Percentiles rank a stretch among this genome's conserved stretches.
These are phyloP conservation scores for Yarrowia divulgata DNA, from an alignment of 805 yeast genomes.

Conservation along the genomic window DNA sequence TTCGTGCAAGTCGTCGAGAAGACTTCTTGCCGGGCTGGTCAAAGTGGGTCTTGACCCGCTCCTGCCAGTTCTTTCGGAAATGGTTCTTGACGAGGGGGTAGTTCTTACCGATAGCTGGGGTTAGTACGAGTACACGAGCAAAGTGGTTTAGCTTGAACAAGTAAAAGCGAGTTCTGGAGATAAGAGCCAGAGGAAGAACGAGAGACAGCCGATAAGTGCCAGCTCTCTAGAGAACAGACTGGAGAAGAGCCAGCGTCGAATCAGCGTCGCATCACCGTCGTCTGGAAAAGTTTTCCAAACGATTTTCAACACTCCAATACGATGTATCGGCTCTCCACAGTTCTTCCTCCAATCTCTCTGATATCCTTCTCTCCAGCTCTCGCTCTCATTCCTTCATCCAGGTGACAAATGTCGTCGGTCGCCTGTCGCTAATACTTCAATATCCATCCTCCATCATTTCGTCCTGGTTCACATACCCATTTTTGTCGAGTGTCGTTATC, in stretches of 20 bases:
- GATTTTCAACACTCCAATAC: no score
- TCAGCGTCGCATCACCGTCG: no score
- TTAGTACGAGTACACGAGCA: not conserved
- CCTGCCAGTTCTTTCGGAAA: constrained; percentile 99
- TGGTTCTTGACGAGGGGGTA: constrained; percentile 99
- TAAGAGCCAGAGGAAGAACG: no score
- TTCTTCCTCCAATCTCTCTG: no score
- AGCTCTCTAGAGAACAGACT: no score
- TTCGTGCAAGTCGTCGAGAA: constrained; percentile 95
- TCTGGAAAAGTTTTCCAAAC: no score
- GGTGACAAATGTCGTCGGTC: not conserved
- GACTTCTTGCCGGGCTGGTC: constrained; percentile 99
- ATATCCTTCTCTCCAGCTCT: not conserved
- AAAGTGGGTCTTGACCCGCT: constrained; percentile 98
- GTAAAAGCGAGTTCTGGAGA: not conserved
- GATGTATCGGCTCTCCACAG: no score
- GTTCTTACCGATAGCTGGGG: constrained; percentile 94
- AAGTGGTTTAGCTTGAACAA: no score
- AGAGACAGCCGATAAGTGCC: no score
- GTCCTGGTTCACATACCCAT: constrained; percentile 30
- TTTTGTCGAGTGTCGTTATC: constrained; percentile 40
- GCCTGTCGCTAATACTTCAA: not conserved
- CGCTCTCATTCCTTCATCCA: not conserved
- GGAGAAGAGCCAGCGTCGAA: no score
- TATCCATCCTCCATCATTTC: constrained; percentile 2